A percentile compares a stretch with the other conserved stretches of the same genome.
Conservation (phyloP, 331 rosid genomes). For the Quercus phellos region DNA sequence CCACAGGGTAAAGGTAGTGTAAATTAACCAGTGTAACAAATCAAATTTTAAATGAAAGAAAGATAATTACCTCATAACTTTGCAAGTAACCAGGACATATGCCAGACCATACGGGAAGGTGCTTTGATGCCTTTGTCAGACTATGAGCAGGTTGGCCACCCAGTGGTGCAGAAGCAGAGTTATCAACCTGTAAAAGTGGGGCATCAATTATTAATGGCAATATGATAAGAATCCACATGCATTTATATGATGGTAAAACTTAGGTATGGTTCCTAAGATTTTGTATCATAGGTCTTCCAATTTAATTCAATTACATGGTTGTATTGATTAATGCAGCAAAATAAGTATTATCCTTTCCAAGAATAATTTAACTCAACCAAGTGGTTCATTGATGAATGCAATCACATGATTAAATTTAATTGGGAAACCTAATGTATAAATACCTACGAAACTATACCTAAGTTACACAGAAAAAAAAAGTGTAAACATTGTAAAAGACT, state of each 20-base stretch:
- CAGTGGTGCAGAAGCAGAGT: slow-evolving; percentile 32
- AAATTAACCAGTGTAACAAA: background rate
- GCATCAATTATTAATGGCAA: background rate
- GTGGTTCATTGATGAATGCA: too few relatives aligned
- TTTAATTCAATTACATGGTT: too few relatives aligned
- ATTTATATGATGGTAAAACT: background rate
- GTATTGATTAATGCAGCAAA: too few relatives aligned
- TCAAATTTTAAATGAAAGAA: background rate
- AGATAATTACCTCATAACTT: slow-evolving; percentile 47
- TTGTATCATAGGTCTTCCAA: too few relatives aligned
- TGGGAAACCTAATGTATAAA: too few relatives aligned
- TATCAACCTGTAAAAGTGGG: slow-evolving; percentile 56
- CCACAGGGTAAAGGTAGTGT: background rate
- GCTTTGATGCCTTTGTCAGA: slow-evolving; percentile 47
- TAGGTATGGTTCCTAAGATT: too few relatives aligned
- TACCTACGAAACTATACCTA: too few relatives aligned
- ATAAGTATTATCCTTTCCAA: too few relatives aligned
- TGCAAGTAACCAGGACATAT: slow-evolving; percentile 57
- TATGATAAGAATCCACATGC: background rate
- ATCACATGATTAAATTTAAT: too few relatives aligned
- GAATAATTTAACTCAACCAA: too few relatives aligned
- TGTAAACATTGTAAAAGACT: background rate
- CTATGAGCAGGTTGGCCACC: slow-evolving; percentile 53
- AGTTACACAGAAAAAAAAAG: background rate
- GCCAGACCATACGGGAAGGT: slow-evolving; percentile 55